Base-by-base conservation (phyloP, 164 flowering plant genomes). In the Cinnamomum micranthum region DNA sequence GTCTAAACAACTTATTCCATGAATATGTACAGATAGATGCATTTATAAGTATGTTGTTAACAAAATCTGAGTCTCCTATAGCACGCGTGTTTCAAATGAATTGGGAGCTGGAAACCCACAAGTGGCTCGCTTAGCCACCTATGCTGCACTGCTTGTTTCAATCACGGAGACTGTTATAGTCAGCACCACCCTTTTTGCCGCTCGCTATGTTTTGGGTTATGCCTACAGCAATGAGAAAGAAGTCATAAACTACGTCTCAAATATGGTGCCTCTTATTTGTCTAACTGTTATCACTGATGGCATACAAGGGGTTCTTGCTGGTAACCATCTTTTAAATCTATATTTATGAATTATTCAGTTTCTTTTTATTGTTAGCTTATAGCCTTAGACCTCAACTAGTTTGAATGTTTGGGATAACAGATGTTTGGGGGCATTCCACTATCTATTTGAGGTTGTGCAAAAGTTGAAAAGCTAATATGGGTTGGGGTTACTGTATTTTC, bases 51-150 rank as follows among this genome's bases (percentile, higher is more conserved):
- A 25, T 10, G 20, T 71, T 22, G n/a, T 2, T 12, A 64, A 28
- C 28, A 25, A 11, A 51, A n/a, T 31, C 31, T 14, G n/a, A 17
- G 12, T 25, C n/a, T 50, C 31, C 50, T 73, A 72, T 81, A 94
- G 97, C 84, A 95, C 97, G 4, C 84, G 97, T 76, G 89, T 94
- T 71, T 90, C 98, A 52, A 94, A 94, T 79, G 97, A 89, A 76
- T 78, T 94, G 55, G 98, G 98, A 75, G 94, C 94, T 66, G 95
- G 93, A 70, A 88, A 88, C 6, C 85, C 91, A 25, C 82, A 82
- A 59, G 87, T 81, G 2, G 97, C 97, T 22, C 85, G 85, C 2
- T 7, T 81, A 25, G 90, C 92, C 55, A 92, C 84, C 3, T 64
- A 19, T 25, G 85, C 82, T 0, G 83, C 75, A 41, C 78, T 90